These are phyloP conservation scores for Suhomyces vadensis DNA, from an alignment of 805 yeast species.

Conservation along the genomic window DNA sequence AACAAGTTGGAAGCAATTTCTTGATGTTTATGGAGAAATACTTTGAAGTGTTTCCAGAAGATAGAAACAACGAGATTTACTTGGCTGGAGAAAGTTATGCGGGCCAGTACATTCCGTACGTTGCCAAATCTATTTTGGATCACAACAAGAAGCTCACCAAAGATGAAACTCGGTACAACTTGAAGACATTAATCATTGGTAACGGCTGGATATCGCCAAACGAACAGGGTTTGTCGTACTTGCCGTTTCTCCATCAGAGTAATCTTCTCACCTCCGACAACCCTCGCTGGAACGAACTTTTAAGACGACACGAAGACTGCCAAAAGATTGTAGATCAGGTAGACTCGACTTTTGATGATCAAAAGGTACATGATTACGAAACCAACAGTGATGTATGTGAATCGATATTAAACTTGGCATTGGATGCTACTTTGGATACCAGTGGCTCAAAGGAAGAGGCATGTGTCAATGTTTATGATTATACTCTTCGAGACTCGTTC, in stretches of 20 bases:
- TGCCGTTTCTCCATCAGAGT: constrained; percentile 65
- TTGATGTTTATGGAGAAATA: constrained; percentile 64
- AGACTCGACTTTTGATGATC: constrained; percentile 18
- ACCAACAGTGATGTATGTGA: constrained; percentile 47
- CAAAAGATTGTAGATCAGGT: constrained; percentile 50
- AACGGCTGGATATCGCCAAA: constrained; percentile 95
- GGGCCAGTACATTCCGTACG: constrained; percentile 92
- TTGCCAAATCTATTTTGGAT: constrained; percentile 62
- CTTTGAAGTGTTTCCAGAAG: constrained; percentile 72
- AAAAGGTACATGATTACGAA: constrained; percentile 21
- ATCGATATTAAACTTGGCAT: constrained; percentile 37
- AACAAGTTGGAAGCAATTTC: constrained; percentile 62
- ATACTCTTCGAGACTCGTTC: constrained; percentile 63
- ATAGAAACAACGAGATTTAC: constrained; percentile 59
- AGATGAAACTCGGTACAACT: constrained; percentile 30
- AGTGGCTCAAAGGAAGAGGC: constrained; percentile 38
- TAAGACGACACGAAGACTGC: constrained; percentile 57
- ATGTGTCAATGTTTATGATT: constrained; percentile 86
- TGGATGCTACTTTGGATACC: constrained; percentile 26
- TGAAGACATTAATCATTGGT: constrained; percentile 76
- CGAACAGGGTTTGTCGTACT: constrained; percentile 75
- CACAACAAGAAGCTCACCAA: constrained; percentile 34
- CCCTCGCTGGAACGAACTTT: constrained; percentile 40
- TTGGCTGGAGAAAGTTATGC: constrained; percentile 97
- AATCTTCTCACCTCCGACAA: constrained; percentile 51